These are phyloP conservation scores for Candida bentonensis DNA, from an alignment of 805 yeast species.

Conservation along the genomic window DNA sequence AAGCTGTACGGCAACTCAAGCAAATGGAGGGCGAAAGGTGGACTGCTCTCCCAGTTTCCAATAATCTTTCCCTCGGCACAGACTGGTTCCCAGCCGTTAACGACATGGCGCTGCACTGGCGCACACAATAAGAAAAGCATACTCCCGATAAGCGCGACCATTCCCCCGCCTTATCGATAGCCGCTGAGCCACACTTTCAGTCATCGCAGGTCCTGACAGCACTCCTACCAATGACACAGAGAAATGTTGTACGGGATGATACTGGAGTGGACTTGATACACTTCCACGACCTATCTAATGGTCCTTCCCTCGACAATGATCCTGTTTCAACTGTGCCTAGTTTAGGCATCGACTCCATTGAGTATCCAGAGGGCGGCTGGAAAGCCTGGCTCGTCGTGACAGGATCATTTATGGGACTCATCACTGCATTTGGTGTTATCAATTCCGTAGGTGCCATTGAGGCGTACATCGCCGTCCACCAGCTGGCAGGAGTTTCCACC, in stretches of 20 bases:
- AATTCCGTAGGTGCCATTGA: constrained; percentile 57
- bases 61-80: constrained; percentile 7
- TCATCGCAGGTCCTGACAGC: too few species aligned
- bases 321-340: too few species aligned
- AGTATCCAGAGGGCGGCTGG: constrained; percentile 37
- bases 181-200: too few species aligned
- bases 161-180: too few species aligned
- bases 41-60: constrained; percentile 2
- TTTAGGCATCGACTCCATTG: too few species aligned
- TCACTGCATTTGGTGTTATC: constrained; percentile 48
- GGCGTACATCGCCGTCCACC: constrained; percentile 42
- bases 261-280: too few species aligned
- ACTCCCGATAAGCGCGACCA: too few species aligned
- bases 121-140: too few species aligned
- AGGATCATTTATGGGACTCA: constrained; percentile 45
- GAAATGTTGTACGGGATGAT: too few species aligned
- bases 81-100: constrained; percentile 20
- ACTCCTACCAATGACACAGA: too few species aligned
- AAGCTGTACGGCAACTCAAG: neutral
- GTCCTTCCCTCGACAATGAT: too few species aligned
- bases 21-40: neutral
- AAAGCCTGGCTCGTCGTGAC: constrained; percentile 40
- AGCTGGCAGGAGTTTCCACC: constrained; percentile 31
- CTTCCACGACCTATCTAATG: too few species aligned
- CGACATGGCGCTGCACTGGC: constrained; percentile 16